Conservation (phyloP, 495 filamentous ascomycete species). For the Antarctomyces pellizariae region DNA sequence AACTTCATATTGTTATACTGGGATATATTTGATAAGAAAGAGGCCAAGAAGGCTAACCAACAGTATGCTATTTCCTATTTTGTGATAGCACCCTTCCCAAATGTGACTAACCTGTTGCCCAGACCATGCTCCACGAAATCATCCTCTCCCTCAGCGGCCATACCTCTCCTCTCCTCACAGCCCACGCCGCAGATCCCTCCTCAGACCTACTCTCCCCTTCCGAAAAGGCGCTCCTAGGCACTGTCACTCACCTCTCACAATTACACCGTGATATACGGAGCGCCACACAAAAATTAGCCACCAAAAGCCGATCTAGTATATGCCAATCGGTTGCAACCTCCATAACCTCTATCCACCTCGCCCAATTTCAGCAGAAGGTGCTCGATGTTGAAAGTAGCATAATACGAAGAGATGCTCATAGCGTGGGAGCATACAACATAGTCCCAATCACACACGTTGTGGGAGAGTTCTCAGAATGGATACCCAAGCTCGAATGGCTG, state of each 20-base stretch:
- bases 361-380: slow-evolving; percentile 58
- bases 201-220: slow-evolving; percentile 39
- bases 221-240: slow-evolving; percentile 58
- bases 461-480: slow-evolving; percentile 66
- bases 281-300: slow-evolving; percentile 37
- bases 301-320: slow-evolving; percentile 48
- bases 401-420: slow-evolving; percentile 38
- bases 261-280: slow-evolving; percentile 46
- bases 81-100: neutral
- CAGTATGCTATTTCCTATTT: slow-evolving; percentile 1
- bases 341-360: slow-evolving; percentile 49
- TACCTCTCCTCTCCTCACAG: slow-evolving; percentile 57
- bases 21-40: slow-evolving; percentile 10
- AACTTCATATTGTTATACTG: slow-evolving; percentile 22
- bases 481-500: slow-evolving; percentile 65
- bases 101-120: slow-evolving; percentile 1
- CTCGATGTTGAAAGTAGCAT: slow-evolving; percentile 63
- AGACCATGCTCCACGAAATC: slow-evolving; percentile 85
- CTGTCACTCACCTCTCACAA: slow-evolving; percentile 48
- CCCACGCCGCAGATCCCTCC: slow-evolving; percentile 19
- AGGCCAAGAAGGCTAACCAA: slow-evolving; percentile 4
- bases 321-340: slow-evolving; percentile 74
- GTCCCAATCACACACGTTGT: slow-evolving; percentile 75
- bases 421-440: slow-evolving; percentile 77
- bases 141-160: slow-evolving; percentile 85